phyloP scores from a whole-genome alignment of 2,329 filamentous ascomycete species.

The Capronia americana region DNA sequence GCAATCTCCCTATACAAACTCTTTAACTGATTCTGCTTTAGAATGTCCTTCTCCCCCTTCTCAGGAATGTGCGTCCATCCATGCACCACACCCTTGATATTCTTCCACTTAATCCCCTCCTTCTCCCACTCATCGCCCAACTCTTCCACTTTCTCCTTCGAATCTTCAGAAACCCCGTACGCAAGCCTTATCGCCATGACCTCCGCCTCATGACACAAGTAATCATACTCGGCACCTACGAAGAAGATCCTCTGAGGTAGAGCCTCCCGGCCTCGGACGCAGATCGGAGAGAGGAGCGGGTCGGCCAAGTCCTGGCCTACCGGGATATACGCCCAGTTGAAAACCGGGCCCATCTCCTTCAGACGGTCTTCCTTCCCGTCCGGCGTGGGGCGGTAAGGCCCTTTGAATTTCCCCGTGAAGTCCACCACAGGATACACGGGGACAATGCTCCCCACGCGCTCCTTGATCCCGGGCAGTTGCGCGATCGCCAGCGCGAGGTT shows the following conservation, averaged over 20 bases:
- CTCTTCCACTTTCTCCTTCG: conserved; percentile 31
- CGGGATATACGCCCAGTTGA: conserved; percentile 53
- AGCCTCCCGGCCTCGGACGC: conserved; percentile 38
- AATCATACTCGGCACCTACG: conserved; percentile 55
- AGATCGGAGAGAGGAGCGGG: conserved; percentile 52
- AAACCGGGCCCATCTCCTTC: conserved; percentile 40
- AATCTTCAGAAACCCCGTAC: conserved; percentile 2
- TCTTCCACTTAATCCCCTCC: conserved; percentile 34
- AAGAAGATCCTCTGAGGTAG: conserved; percentile 55
- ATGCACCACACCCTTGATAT: conserved; percentile 28
- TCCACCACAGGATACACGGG: conserved; percentile 56
- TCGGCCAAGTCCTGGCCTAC: conserved; percentile 46
- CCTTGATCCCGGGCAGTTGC: conserved; percentile 49
- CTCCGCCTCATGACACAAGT: conserved; percentile 52
- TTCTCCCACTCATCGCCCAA: conserved; percentile 31
- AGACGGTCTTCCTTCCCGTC: conserved; percentile 40
- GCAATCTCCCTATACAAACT: conserved; percentile 30
- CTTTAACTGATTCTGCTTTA: conserved; percentile 19
- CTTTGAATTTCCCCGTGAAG: conserved; percentile 44
- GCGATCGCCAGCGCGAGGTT: conserved; percentile 28
- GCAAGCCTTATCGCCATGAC: conserved; percentile 44
- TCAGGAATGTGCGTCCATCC: conserved; percentile 35
- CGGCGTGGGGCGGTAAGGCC: conserved; percentile 41
- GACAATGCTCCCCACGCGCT: conserved; percentile 48
- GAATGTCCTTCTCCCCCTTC: conserved; percentile 23